A percentile compares a stretch with the other conserved stretches of the same genome.
These are phyloP conservation scores for Symbiotaphrina buchneri DNA, from an alignment of 495 filamentous ascomycete genomes.

Conservation along the genomic window DNA sequence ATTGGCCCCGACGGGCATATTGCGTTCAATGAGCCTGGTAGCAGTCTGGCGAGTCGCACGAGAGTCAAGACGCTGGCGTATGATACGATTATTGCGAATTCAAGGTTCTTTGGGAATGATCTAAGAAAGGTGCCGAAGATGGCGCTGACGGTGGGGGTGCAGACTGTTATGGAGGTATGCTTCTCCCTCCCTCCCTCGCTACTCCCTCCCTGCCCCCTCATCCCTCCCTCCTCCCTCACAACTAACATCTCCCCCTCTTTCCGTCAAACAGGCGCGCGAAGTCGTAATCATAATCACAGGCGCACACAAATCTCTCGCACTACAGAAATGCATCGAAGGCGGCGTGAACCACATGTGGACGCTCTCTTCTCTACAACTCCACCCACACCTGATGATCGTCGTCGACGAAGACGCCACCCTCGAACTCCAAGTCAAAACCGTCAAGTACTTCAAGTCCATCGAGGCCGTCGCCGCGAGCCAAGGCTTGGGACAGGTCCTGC, in stretches of 20 bases:
- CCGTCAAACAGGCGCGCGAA: conserved; percentile 30
- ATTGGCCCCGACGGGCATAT: conserved; percentile 77
- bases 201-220: not conserved
- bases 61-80: conserved; percentile 73
- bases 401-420: conserved; percentile 72
- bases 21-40: conserved; percentile 79
- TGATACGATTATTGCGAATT: conserved; percentile 71
- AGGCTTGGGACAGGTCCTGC: conserved; percentile 35
- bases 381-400: conserved; percentile 58
- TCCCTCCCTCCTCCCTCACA: conserved; percentile 4
- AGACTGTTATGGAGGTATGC: conserved; percentile 50
- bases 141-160: conserved; percentile 74
- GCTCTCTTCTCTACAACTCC: conserved; percentile 55
- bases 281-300: conserved; percentile 68
- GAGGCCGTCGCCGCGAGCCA: conserved; percentile 30
- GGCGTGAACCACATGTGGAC: conserved; percentile 86
- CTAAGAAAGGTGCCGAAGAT: conserved; percentile 51
- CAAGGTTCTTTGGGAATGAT: conserved; percentile 60
- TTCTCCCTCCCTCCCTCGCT: not conserved
- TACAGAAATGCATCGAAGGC: conserved; percentile 62
- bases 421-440: conserved; percentile 70
- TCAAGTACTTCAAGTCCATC: conserved; percentile 57
- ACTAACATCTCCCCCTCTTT: not conserved
- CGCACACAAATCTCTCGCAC: conserved; percentile 57
- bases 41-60: conserved; percentile 53